Conservation (phyloP, 495 filamentous ascomycete species). For the Podospora pseudocomata region DNA sequence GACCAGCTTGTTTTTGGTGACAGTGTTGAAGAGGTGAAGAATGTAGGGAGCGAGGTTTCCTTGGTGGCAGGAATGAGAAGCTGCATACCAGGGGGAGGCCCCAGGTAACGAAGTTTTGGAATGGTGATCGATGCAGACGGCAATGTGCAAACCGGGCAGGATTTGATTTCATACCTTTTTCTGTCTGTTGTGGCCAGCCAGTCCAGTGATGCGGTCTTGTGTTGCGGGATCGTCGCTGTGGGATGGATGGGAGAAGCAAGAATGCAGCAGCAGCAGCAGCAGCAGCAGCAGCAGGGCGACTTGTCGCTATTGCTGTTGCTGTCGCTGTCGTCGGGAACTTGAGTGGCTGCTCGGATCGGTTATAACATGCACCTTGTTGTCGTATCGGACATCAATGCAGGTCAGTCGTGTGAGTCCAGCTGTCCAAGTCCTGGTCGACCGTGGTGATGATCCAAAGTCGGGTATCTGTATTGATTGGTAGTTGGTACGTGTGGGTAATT, state of each 20-base stretch:
- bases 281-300: neutral
- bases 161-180: slow-evolving; percentile 7
- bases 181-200: neutral
- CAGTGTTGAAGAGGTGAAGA: slow-evolving; percentile 19
- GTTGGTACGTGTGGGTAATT: slow-evolving; percentile 8
- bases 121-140: slow-evolving; percentile 17
- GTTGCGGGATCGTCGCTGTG: slow-evolving; percentile 6
- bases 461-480: neutral
- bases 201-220: slow-evolving; percentile 3
- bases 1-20: slow-evolving; percentile 24
- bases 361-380: slow-evolving; percentile 1
- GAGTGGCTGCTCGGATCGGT: neutral
- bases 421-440: no score
- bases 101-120: slow-evolving; percentile 30
- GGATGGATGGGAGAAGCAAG: neutral
- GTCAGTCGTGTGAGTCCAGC: neutral
- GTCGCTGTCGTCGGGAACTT: neutral
- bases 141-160: neutral
- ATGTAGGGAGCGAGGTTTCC: slow-evolving; percentile 26
- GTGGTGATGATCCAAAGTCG: neutral
- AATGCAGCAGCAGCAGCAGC: neutral
- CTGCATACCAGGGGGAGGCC: slow-evolving; percentile 34
- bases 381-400: slow-evolving; percentile 20
- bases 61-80: slow-evolving; percentile 17
- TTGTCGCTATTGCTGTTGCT: neutral